Base-by-base conservation (phyloP, 2,329 filamentous ascomycete species). In the Bisporella sp. region DNA sequence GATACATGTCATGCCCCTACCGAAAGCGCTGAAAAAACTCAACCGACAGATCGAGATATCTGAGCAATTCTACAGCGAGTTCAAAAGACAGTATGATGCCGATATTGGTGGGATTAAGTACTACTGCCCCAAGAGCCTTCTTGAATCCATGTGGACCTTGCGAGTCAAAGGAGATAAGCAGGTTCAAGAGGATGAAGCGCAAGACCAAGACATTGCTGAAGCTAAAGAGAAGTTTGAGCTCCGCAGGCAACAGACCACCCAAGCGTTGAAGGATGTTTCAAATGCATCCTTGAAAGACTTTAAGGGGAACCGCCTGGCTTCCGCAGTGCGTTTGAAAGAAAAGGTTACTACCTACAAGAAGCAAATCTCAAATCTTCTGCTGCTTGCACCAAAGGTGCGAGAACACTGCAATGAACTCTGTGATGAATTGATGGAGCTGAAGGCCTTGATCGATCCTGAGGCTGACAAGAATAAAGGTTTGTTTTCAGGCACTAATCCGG, bases 321-420 rank as follows among this genome's bases (percentile, higher is more conserved):
- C 2, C 30, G 30, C 9, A 30, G 42, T 31, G 6, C 51, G 55
- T 5, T 49, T 60, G 21, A 52, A 53, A 45, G 48, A 54, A 30
- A 59, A 59, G 43, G 46, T 57, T 31, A 41, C 52, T 33, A 52
- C 47, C 5, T 35, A 49, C 2, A 51, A 43, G 11, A 44, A 45
- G 2, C 55, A 61, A 21, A 59, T 59, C 11, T 13, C 40, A 31
- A 50, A 54, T 3, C 52, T 63, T 29, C 48, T 57, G 32, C 28
- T 55, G 2, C 46, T 46, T 6, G 53, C 49, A 31, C n/a, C 39
- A 6, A 51, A 51, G 13, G 46, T 47, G 2, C 45, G 51, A 33
- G 50, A 57, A 6, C 47, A 58, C 39, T 62, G 61, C 45, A 51
- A 50, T 21, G 52, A 50, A 11, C 50, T 62, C 31, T 5, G 57